Conservation (phyloP, 495 filamentous ascomycete species). For the Glonium stellatum region DNA sequence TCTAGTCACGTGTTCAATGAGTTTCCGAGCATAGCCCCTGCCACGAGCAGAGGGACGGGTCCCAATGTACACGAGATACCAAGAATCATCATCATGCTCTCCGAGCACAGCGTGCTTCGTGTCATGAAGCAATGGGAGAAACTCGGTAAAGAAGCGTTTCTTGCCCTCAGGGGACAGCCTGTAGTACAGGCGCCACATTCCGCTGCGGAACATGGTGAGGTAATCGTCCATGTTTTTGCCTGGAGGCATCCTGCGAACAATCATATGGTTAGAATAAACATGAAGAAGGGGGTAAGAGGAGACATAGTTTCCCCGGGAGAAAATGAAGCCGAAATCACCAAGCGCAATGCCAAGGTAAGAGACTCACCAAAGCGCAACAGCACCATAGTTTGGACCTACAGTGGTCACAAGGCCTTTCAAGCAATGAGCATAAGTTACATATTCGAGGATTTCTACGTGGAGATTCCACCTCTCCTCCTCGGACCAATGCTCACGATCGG, state of each 20-base stretch:
- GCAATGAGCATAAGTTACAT: slow-evolving; percentile 63
- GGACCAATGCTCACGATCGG: slow-evolving; percentile 52
- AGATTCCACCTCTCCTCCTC: slow-evolving; percentile 64
- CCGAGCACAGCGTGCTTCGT: slow-evolving; percentile 61
- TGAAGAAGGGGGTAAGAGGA: too few relatives aligned
- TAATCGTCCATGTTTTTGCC: slow-evolving; percentile 64
- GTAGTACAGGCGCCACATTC: slow-evolving; percentile 66
- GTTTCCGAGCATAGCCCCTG: slow-evolving; percentile 60
- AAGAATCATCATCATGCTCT: slow-evolving; percentile 52
- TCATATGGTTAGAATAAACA: too few relatives aligned
- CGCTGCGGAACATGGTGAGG: slow-evolving; percentile 61
- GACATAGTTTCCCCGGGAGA: background rate
- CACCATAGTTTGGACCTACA: slow-evolving; percentile 65
- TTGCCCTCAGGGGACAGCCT: slow-evolving; percentile 62
- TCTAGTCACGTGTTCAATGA: slow-evolving; percentile 58
- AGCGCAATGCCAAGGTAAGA: too few relatives aligned
- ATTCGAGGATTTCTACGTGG: slow-evolving; percentile 65
- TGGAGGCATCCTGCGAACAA: slow-evolving; percentile 60
- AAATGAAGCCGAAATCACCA: background rate
- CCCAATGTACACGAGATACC: slow-evolving; percentile 75
- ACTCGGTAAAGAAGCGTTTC: slow-evolving; percentile 66
- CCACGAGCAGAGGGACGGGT: slow-evolving; percentile 58
- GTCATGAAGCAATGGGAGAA: slow-evolving; percentile 66
- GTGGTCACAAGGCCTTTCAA: slow-evolving; percentile 64
- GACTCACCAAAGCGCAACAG: slow-evolving; percentile 72